Base-by-base conservation (phyloP, 257 asterid genomes). In the Nicotiana obtusifolia region DNA sequence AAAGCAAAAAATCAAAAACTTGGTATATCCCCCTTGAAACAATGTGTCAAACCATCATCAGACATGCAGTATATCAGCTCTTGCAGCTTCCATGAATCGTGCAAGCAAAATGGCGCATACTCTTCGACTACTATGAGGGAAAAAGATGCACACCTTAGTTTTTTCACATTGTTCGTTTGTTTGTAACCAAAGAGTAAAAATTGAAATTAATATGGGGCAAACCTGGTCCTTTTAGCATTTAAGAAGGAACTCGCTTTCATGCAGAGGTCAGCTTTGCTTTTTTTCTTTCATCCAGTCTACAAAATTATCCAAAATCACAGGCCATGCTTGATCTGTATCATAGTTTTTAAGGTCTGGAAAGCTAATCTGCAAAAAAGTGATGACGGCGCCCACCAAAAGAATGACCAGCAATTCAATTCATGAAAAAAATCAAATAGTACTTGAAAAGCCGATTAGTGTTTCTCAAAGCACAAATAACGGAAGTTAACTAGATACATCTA, bases 221-320 rank as follows among this genome's bases (percentile, higher is more conserved):
- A 65, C 73, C 73, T 65, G 31, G 37, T 60, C 28, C 22, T 9
- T 41, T 79, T 79, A 47, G 83, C 83, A 44, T 22, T 80, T n/a
- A 49, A 19, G 19, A 80, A 44, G 64, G 64, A 52, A 80, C 80
- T 80, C 64, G 35, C 30, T 22, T 76, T 56, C 61, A 47, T 22
- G 61, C 13, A 17, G 22, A 54, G 54, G 41, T 80, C 82, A 66
- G 78, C 77, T 82, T 44, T 47, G 67, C 15, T 59, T 88, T 35
- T 59, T 88, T 35, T 61, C 80, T 83, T 78, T 88, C 86, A 88
- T 68, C 90, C 90, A 87, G n/a, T 82, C 87, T 19, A 85, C 87
- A 82, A 88, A 86, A 84, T 81, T 80, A 59, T 88, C 90, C 81
- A 88, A 84, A 85, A 88, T 82, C 76, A 84, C 82, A 16, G 90